These are phyloP conservation scores for Isoetes taiwanensis DNA, from an alignment of 75 land plant species.

Conservation along the genomic window DNA sequence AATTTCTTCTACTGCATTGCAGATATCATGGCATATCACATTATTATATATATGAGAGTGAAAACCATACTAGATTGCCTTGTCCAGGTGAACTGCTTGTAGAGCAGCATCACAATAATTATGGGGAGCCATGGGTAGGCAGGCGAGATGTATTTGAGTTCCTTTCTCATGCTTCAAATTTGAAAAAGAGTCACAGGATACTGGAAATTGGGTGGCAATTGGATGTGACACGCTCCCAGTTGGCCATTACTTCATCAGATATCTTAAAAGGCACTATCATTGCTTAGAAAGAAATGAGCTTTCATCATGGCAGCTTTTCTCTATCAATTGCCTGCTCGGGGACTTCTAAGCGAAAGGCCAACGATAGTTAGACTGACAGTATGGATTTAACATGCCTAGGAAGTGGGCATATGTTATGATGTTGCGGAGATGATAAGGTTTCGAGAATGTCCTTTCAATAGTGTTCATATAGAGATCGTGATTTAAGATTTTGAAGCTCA, in stretches of 20 bases:
- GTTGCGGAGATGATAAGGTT: too few relatives aligned
- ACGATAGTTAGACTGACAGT: too few relatives aligned
- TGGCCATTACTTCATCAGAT: slow-evolving; percentile 73
- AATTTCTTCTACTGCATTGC: slow-evolving; percentile 6
- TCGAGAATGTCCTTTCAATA: too few relatives aligned
- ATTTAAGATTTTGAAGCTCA: too few relatives aligned
- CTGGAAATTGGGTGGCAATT: slow-evolving; percentile 79
- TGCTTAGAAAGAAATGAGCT: slow-evolving; percentile 73
- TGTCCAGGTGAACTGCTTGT: slow-evolving; percentile 83
- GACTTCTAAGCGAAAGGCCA: slow-evolving; percentile 64
- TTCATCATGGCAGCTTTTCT: slow-evolving; percentile 75
- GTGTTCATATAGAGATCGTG: too few relatives aligned
- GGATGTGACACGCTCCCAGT: slow-evolving; percentile 87
- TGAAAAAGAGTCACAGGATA: slow-evolving; percentile 34
- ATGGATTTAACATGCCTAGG: too few relatives aligned
- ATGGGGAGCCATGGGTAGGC: slow-evolving; percentile 95
- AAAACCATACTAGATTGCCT: slow-evolving; percentile 36
- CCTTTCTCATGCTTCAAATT: slow-evolving; percentile 33
- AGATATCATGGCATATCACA: slow-evolving; percentile 85
- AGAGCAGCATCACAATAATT: slow-evolving; percentile 92
- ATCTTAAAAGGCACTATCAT: slow-evolving; percentile 35
- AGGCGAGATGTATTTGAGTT: slow-evolving; percentile 91
- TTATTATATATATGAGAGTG: slow-evolving; percentile 37
- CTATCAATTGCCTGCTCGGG: slow-evolving; percentile 80
- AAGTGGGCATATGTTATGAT: too few relatives aligned